Conservation (phyloP, 1,284 basidiomycete species). For the Rhodofomes roseus region DNA sequence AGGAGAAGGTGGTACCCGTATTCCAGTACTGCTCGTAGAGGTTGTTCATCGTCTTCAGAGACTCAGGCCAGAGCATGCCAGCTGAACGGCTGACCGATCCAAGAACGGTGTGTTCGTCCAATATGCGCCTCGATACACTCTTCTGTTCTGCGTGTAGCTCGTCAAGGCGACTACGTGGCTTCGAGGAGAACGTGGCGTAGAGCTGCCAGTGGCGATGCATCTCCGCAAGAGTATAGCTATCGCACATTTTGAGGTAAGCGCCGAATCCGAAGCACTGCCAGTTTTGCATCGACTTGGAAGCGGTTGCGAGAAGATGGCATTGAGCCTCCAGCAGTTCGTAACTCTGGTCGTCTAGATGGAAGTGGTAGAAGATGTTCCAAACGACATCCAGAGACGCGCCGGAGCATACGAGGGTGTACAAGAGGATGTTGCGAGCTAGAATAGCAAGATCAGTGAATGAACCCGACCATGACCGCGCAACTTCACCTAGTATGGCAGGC, state of each 20-base stretch:
- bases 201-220: constrained; percentile 41
- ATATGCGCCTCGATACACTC: constrained; percentile 7
- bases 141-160: constrained; percentile 17
- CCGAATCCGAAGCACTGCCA: constrained; percentile 45
- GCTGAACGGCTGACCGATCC: constrained; percentile 31
- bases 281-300: constrained; percentile 31
- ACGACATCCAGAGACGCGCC: constrained; percentile 30
- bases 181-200: constrained; percentile 28
- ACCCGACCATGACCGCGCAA: background rate
- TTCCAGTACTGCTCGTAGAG: constrained; percentile 38
- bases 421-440: constrained; percentile 39
- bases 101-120: background rate
- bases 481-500: constrained; percentile 50
- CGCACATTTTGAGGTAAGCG: constrained; percentile 33
- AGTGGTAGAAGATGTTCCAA: constrained; percentile 60
- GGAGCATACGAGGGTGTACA: constrained; percentile 31
- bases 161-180: constrained; percentile 9
- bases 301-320: constrained; percentile 38
- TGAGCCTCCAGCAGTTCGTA: constrained; percentile 38
- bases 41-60: constrained; percentile 14
- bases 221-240: constrained; percentile 37
- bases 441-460: background rate
- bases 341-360: constrained; percentile 43
- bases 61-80: constrained; percentile 31
- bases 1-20: constrained; percentile 36